These are phyloP conservation scores for Gymnopilus junonius DNA, from an alignment of 768 basidiomycete genomes.

Conservation along the genomic window DNA sequence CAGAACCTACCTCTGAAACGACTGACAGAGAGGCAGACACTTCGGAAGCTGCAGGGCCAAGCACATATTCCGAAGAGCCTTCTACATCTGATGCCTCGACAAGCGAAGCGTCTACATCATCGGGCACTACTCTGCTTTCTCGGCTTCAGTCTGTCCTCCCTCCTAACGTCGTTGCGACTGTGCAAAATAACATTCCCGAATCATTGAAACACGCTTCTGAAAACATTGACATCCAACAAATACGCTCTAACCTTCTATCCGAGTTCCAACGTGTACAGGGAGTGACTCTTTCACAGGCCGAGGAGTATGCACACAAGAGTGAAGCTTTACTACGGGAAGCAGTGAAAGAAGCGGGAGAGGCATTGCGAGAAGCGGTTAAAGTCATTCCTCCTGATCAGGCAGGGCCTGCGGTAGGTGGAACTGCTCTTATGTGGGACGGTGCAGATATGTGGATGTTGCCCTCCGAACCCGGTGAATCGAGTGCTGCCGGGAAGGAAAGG, in stretches of 20 bases:
- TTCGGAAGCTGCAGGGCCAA: conserved; percentile 20
- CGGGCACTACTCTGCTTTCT: conserved; percentile 53
- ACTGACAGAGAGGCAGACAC: conserved; percentile 10
- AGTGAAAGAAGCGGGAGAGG: conserved; percentile 81
- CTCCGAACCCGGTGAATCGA: conserved; percentile 32
- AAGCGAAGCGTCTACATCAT: conserved; percentile 21
- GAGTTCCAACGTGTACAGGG: conserved; percentile 81
- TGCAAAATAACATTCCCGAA: conserved; percentile 72
- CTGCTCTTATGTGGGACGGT: conserved; percentile 78
- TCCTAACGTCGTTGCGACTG: conserved; percentile 69
- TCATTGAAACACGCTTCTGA: conserved; percentile 63
- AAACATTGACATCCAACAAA: conserved; percentile 68
- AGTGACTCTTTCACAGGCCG: conserved; percentile 74
- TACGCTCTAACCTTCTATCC: conserved; percentile 62
- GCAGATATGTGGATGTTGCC: conserved; percentile 86
- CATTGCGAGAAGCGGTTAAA: conserved; percentile 88
- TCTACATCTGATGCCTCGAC: conserved; percentile 4
- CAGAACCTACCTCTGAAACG: conserved; percentile 18
- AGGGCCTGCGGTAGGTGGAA: conserved; percentile 23
- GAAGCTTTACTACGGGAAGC: conserved; percentile 67
- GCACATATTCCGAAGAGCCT: conserved; percentile 11
- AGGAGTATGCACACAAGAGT: conserved; percentile 83
- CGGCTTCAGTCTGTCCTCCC: conserved; percentile 78
- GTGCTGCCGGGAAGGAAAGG: conserved; percentile 18
- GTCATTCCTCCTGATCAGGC: conserved; percentile 82